Conservation (phyloP, 2,329 filamentous ascomycete species). For the Cercospora sp. region DNA sequence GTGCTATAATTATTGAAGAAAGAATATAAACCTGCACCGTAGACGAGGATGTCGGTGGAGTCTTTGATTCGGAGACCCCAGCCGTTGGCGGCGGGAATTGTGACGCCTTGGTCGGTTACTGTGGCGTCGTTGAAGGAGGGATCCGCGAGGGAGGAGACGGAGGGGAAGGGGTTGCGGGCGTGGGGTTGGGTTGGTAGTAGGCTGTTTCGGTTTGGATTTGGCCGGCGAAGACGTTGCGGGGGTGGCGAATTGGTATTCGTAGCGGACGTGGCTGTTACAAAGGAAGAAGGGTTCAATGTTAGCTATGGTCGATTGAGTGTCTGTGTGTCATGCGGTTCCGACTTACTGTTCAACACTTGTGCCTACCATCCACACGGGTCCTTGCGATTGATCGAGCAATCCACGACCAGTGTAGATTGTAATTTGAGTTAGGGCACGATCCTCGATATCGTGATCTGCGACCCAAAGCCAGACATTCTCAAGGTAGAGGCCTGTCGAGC, state of each 20-base stretch:
- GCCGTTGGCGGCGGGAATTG: constrained; percentile 52
- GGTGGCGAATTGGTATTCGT: constrained; percentile 81
- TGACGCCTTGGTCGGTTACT: constrained; percentile 23
- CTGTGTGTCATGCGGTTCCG: too few relatives aligned
- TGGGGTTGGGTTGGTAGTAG: constrained; percentile 80
- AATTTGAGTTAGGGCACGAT: constrained; percentile 68
- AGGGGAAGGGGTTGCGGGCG: constrained; percentile 65
- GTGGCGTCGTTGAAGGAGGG: constrained; percentile 65
- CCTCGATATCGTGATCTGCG: constrained; percentile 87
- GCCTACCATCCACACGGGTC: constrained; percentile 59
- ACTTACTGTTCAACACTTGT: constrained; percentile 61
- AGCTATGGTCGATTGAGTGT: not conserved
- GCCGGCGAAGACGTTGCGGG: constrained; percentile 77
- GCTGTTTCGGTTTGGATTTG: constrained; percentile 86
- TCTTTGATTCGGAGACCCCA: constrained; percentile 66
- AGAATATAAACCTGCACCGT: constrained; percentile 67
- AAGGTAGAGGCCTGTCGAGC: constrained; percentile 66
- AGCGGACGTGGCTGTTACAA: constrained; percentile 48
- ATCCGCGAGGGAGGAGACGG: constrained; percentile 61
- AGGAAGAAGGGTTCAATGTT: not conserved
- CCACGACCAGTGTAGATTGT: constrained; percentile 90
- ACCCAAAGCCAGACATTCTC: constrained; percentile 93
- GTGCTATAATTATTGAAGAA: constrained; percentile 66
- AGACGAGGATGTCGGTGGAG: constrained; percentile 57
- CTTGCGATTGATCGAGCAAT: constrained; percentile 76